Percentiles rank a stretch among this genome's conserved stretches.
Conservation (phyloP, 805 yeast genomes). For the Helenozyma rhizophorensis region DNA sequence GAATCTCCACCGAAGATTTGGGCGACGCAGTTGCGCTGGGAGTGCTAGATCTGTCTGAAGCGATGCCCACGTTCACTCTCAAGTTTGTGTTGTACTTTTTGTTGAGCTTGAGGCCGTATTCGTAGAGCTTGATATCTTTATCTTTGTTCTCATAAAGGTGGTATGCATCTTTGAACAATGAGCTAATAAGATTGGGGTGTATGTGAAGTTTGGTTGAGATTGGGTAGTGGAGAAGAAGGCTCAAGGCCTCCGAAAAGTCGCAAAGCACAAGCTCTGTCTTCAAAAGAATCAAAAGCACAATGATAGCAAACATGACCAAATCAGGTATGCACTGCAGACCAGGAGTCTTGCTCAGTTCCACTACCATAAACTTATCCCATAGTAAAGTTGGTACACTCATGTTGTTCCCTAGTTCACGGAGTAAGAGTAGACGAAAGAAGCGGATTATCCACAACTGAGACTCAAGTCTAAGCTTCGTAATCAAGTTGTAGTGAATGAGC, state of each 20-base stretch:
- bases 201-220: conserved; percentile 15
- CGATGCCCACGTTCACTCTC: conserved; percentile 21
- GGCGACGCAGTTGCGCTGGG: conserved; percentile 18
- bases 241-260: conserved; percentile 50
- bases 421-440: conserved; percentile 42
- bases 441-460: conserved; percentile 54
- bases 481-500: conserved; percentile 40
- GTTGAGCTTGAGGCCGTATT: conserved; percentile 38
- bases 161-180: conserved; percentile 31
- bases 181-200: conserved; percentile 18
- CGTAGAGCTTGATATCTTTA: conserved; percentile 35
- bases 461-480: conserved; percentile 42
- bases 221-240: conserved; percentile 49
- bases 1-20: conserved; percentile 14
- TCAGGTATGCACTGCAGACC: conserved; percentile 22
- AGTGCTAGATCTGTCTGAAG: background rate
- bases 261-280: conserved; percentile 41
- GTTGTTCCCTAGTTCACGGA: conserved; percentile 45
- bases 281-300: conserved; percentile 41
- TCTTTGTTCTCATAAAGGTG: conserved; percentile 28
- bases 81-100: conserved; percentile 36
- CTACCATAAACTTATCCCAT: conserved; percentile 48
- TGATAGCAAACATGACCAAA: conserved; percentile 38
- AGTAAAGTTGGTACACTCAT: conserved; percentile 29
- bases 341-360: conserved; percentile 10